Evolutionary conservation across 2,329 filamentous ascomycete species (phyloP).

Genomic region (Fusarium graminum): DNA sequence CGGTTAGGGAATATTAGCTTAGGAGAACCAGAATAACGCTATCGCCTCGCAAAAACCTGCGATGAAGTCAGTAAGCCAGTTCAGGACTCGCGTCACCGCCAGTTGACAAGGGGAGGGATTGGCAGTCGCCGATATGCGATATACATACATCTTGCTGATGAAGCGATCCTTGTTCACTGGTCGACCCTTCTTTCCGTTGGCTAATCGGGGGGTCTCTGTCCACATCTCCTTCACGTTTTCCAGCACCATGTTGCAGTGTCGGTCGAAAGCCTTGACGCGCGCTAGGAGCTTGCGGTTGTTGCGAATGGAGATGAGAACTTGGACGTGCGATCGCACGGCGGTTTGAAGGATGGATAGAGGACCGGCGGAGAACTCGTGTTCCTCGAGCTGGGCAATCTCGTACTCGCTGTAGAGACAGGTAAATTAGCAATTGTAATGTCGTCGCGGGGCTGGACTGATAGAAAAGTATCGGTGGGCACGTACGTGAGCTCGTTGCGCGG

Average conservation of each 20-base stretch:
- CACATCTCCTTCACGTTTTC: conserved; percentile 98
- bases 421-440: conserved; percentile 36
- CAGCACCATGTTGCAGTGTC: conserved; percentile 99
- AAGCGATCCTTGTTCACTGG: conserved; percentile 98
- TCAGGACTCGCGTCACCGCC: conserved; percentile 22
- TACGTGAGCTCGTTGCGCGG: conserved; percentile 92
- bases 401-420: conserved; percentile 75
- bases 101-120: conserved; percentile 1
- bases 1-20: conserved; percentile 64
- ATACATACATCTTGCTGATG: conserved; percentile 93
- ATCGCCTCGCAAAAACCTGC: conserved; percentile 86
- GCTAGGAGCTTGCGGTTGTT: conserved; percentile 99
- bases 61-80: conserved; percentile 37
- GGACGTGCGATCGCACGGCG: conserved; percentile 91
- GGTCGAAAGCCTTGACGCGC: conserved; percentile 97
- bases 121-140: background rate
- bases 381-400: conserved; percentile 80
- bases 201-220: conserved; percentile 89
- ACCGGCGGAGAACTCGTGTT: conserved; percentile 68
- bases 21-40: conserved; percentile 89
- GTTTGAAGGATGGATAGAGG: conserved; percentile 93
- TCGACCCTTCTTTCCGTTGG: conserved; percentile 87
- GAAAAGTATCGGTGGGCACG: conserved; percentile 51
- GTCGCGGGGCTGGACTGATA: conserved; percentile 30
- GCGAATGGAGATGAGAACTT: conserved; percentile 96